Percentiles rank a stretch among this genome's conserved stretches.
phyloP scores from a whole-genome alignment of 2,329 filamentous ascomycete species.

The Catunica adiposa region DNA sequence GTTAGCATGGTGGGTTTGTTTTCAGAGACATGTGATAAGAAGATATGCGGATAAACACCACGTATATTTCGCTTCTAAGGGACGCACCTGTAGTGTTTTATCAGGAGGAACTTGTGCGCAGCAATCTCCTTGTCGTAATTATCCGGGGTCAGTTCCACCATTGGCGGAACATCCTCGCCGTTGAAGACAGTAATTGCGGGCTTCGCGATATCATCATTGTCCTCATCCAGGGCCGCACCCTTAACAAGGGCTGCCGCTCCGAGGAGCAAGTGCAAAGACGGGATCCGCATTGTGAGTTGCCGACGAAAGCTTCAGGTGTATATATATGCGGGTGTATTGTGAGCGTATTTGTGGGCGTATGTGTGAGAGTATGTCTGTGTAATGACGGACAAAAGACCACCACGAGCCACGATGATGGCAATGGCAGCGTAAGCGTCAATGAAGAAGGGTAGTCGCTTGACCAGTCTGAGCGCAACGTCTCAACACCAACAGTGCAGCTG shows the following conservation, averaged over 20 bases:
- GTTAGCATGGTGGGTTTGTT: neutral
- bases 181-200: slow-evolving; percentile 43
- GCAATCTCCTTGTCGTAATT: slow-evolving; percentile 41
- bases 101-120: slow-evolving; percentile 34
- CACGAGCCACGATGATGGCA: too few species aligned
- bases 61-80: neutral
- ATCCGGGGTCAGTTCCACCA: slow-evolving; percentile 41
- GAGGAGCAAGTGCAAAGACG: slow-evolving; percentile 30
- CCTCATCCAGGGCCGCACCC: slow-evolving; percentile 19
- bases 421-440: too few species aligned
- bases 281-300: slow-evolving; percentile 27
- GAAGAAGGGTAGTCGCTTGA: too few species aligned
- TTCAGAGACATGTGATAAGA: neutral
- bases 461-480: neutral
- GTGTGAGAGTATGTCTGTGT: neutral
- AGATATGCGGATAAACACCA: neutral
- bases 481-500: neutral
- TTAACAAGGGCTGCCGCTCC: slow-evolving; percentile 27
- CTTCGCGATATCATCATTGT: slow-evolving; percentile 15
- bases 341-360: neutral
- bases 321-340: neutral
- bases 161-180: slow-evolving; percentile 46
- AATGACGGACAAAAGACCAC: neutral
- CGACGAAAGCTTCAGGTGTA: neutral
- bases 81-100: slow-evolving; percentile 52